Conservation (phyloP, 164 flowering plant species). For the Umbellularia californica region DNA sequence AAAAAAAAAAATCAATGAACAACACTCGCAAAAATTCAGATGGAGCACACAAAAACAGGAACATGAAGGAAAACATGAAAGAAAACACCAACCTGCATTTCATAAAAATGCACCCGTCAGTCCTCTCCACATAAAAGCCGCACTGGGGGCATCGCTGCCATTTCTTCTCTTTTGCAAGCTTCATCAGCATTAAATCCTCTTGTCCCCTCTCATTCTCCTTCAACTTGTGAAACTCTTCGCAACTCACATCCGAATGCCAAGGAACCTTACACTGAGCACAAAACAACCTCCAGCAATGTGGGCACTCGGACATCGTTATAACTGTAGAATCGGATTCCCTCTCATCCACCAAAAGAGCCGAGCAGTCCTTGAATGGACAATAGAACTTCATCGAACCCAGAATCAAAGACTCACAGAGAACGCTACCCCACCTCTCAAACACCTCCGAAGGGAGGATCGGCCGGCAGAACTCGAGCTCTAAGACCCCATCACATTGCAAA, state of each 20-base stretch:
- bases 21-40: background rate
- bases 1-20: too few relatives aligned
- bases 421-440: constrained; percentile 17
- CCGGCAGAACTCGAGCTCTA: constrained; percentile 24
- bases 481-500: constrained; percentile 14
- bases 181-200: constrained; percentile 30
- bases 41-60: background rate
- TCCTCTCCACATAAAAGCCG: constrained; percentile 37
- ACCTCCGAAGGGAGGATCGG: constrained; percentile 21
- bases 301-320: constrained; percentile 28
- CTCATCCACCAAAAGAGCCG: constrained; percentile 18
- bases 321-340: background rate
- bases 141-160: constrained; percentile 55
- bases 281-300: constrained; percentile 33
- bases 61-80: background rate
- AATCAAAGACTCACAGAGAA: constrained; percentile 7
- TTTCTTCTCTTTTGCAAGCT: constrained; percentile 32
- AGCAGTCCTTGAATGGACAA: constrained; percentile 24
- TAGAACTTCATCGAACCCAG: constrained; percentile 11
- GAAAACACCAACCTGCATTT: constrained; percentile 36
- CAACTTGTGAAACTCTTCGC: constrained; percentile 27
- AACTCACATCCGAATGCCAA: constrained; percentile 31
- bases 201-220: constrained; percentile 16
- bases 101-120: constrained; percentile 33
- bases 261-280: constrained; percentile 38